These are phyloP conservation scores for Talaromyces sp. DNA, from an alignment of 2,329 filamentous ascomycete genomes.

Conservation along the genomic window DNA sequence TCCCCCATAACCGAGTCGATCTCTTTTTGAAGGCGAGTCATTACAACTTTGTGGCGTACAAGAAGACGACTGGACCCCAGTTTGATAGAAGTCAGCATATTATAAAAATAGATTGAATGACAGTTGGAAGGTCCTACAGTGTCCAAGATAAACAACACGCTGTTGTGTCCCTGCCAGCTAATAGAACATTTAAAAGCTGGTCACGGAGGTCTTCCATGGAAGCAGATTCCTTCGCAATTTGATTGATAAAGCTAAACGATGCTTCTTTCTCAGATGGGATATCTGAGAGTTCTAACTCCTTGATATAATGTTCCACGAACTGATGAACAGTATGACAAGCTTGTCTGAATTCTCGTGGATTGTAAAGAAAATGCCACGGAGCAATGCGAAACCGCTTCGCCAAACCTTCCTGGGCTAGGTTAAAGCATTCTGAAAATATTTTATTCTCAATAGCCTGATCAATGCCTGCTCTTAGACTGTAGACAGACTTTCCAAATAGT, in stretches of 20 bases:
- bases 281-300: background rate
- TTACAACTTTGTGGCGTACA: constrained; percentile 22
- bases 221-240: constrained; percentile 18
- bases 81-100: background rate
- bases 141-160: constrained; percentile 30
- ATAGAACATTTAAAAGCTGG: constrained; percentile 29
- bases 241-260: background rate
- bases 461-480: background rate
- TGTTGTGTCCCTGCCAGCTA: constrained; percentile 33
- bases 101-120: background rate
- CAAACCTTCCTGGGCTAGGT: constrained; percentile 24
- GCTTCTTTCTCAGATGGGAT: background rate
- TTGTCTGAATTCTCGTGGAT: constrained; percentile 28
- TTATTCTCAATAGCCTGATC: no score
- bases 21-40: constrained; percentile 23
- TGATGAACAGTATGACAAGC: background rate
- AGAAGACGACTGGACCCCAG: constrained; percentile 22
- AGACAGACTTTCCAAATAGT: constrained; percentile 33
- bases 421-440: no score
- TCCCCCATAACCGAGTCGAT: constrained; percentile 21
- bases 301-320: background rate
- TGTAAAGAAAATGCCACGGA: constrained; percentile 31
- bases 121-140: constrained; percentile 25
- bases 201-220: constrained; percentile 28
- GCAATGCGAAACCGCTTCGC: constrained; percentile 30